phyloP scores from a whole-genome alignment of 768 basidiomycete genomes.

The Boletus rufocinnamomeus region DNA sequence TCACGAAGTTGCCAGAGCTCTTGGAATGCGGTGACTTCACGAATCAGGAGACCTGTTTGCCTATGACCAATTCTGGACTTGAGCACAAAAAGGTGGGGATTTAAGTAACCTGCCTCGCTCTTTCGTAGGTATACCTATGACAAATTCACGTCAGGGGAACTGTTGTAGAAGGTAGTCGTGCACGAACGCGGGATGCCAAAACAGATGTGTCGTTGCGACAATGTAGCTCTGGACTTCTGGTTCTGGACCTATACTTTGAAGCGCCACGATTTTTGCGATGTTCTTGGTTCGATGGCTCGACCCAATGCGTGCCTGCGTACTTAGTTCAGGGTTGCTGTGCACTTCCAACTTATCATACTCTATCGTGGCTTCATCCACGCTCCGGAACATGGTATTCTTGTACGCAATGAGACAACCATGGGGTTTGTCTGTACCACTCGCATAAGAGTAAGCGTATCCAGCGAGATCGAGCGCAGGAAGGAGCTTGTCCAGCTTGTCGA shows the following conservation, averaged over 20 bases:
- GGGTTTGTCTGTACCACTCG: conserved; percentile 70
- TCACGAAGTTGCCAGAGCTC: conserved; percentile 40
- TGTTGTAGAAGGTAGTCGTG: neutral
- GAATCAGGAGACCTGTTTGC: conserved; percentile 74
- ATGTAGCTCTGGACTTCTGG: conserved; percentile 54
- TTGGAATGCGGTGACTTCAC: conserved; percentile 61
- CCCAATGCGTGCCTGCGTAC: conserved; percentile 44
- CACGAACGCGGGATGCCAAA: conserved; percentile 89
- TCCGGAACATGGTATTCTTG: conserved; percentile 51
- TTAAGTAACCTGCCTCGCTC: conserved; percentile 58
- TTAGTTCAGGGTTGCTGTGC: conserved; percentile 39
- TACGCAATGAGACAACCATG: conserved; percentile 88
- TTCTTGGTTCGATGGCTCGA: conserved; percentile 75
- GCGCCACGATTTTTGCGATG: conserved; percentile 72
- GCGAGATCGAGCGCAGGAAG: conserved; percentile 64
- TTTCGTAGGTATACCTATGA: conserved; percentile 67
- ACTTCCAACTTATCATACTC: conserved; percentile 69
- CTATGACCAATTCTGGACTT: conserved; percentile 38
- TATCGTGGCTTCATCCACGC: conserved; percentile 50
- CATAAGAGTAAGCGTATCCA: conserved; percentile 66
- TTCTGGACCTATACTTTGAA: conserved; percentile 46
- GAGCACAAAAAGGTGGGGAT: neutral
- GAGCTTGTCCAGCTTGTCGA: conserved; percentile 76
- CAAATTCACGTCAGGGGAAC: conserved; percentile 1
- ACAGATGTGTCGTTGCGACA: conserved; percentile 88